phyloP scores from a whole-genome alignment of 768 basidiomycete genomes.

The Tylopilus cervinicoccineus region DNA sequence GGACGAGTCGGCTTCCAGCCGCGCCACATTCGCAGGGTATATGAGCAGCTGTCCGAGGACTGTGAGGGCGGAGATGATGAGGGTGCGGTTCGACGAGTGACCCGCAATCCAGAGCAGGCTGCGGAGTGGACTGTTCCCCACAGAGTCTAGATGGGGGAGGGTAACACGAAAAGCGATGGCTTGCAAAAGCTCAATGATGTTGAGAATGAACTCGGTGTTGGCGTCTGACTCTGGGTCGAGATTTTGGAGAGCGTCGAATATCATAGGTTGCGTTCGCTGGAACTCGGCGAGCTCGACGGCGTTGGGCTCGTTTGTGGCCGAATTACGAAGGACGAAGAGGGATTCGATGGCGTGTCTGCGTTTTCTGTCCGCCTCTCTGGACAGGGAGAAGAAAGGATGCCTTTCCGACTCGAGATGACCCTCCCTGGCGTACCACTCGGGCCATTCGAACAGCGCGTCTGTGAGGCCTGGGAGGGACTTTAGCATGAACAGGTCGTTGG shows the following conservation, averaged over 20 bases:
- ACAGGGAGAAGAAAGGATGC: slow-evolving; percentile 51
- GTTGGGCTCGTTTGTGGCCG: slow-evolving; percentile 67
- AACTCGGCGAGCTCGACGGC: slow-evolving; percentile 55
- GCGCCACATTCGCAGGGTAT: slow-evolving; percentile 52
- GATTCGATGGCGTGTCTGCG: slow-evolving; percentile 82
- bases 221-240: slow-evolving; percentile 60
- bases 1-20: slow-evolving; percentile 52
- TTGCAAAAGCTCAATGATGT: slow-evolving; percentile 69
- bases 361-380: slow-evolving; percentile 47
- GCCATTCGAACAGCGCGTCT: slow-evolving; percentile 84
- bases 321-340: slow-evolving; percentile 83
- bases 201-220: slow-evolving; percentile 68
- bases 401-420: slow-evolving; percentile 48
- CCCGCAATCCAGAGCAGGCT: slow-evolving; percentile 54
- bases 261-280: slow-evolving; percentile 59
- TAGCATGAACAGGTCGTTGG: slow-evolving; percentile 74
- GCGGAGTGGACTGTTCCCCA: slow-evolving; percentile 48
- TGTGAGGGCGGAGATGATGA: slow-evolving; percentile 63
- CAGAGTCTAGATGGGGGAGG: slow-evolving; percentile 34
- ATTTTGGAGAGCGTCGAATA: slow-evolving; percentile 61
- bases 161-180: slow-evolving; percentile 47
- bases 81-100: slow-evolving; percentile 64
- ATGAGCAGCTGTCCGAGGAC: slow-evolving; percentile 61
- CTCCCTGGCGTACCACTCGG: slow-evolving; percentile 72
- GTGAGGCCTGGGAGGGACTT: slow-evolving; percentile 71